Base-by-base conservation (phyloP, 2,329 filamentous ascomycete genomes). In the Zymoseptoria crescenta region DNA sequence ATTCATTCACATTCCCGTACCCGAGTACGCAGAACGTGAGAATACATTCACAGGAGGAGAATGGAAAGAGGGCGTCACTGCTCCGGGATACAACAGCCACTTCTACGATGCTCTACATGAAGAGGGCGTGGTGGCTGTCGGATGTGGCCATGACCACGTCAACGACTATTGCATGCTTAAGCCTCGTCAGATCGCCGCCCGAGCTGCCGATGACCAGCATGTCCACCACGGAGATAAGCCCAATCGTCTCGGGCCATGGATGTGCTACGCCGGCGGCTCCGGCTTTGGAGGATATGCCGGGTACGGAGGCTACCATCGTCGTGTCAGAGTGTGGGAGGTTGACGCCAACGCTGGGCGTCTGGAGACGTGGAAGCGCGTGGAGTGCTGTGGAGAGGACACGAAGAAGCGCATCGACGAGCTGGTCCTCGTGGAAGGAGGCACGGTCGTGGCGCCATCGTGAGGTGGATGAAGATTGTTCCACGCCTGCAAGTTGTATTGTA, bases 271-370 rank as follows among this genome's bases (percentile, higher is more conserved):
- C 8, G 94, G 94, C 30, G 94, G 89, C 27, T 84, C 86, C 28
- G 94, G 94, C 1, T 96, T 99, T 68, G 94, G 94, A 57, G 94
- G 94, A 0, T 99, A 99, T 72, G 94, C 88, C 20, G 92, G 93
- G 5, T 97, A 96, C 72, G 87, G 86, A 49, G 88, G 87, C 3
- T 97, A 88, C 72, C 82, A 92, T 69, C 87, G 94, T 27, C 85
- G 91, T 29, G 81, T 96, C 56, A 83, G 94, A 53, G 82, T 99
- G 50, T 99, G 94, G 71, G 93, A 97, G 67, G 84, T 99, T 55
- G 93, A 99, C 73, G 89, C 92, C 75, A 96, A 96, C 70, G 85
- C 89, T 60, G 93, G 88, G 7, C 84, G 90, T 52, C 92, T 99
- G 66, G 85, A 83, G 54, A 99, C 93, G 0, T 99, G 93, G 83